These are phyloP conservation scores for Pisolithus albus DNA, from an alignment of 768 basidiomycete genomes.

Conservation along the genomic window DNA sequence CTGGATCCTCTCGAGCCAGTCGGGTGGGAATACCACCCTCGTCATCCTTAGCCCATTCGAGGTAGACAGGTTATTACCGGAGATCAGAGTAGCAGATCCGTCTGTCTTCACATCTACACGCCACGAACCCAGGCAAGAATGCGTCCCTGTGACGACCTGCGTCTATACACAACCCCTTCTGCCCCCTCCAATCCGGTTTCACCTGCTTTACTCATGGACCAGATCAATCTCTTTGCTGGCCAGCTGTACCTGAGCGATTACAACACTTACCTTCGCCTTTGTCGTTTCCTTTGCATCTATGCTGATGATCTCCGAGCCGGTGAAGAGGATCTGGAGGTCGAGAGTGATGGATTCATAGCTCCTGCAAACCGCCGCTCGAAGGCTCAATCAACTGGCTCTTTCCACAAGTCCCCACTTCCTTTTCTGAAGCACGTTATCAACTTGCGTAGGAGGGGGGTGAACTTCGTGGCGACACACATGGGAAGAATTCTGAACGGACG, in stretches of 20 bases:
- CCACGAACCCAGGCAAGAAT: constrained; percentile 28
- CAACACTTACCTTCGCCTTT: constrained; percentile 28
- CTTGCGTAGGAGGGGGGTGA: constrained; percentile 33
- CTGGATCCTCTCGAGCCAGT: constrained; percentile 10
- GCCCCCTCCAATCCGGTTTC: constrained; percentile 8
- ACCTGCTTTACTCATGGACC: constrained; percentile 13
- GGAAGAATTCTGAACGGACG: constrained; percentile 32
- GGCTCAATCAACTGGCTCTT: background rate
- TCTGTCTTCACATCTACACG: constrained; percentile 34
- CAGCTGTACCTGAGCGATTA: constrained; percentile 36
- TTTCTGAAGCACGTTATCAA: constrained; percentile 29
- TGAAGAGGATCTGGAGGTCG: constrained; percentile 33
- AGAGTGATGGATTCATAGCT: constrained; percentile 16
- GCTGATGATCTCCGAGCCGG: constrained; percentile 36
- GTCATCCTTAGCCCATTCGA: constrained; percentile 35
- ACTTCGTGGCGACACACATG: constrained; percentile 33
- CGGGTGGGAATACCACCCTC: constrained; percentile 1
- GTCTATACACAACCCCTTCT: constrained; percentile 7
- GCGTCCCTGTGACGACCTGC: constrained; percentile 27
- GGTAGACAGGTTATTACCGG: constrained; percentile 31
- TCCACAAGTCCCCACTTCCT: constrained; percentile 8
- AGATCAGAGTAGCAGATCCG: constrained; percentile 25
- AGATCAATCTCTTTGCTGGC: constrained; percentile 40
- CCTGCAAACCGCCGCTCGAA: constrained; percentile 3
- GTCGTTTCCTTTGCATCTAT: constrained; percentile 32